These are phyloP conservation scores for Hyaloperonospora brassicae DNA, from an alignment of 352 stramenopile species.

Conservation along the genomic window DNA sequence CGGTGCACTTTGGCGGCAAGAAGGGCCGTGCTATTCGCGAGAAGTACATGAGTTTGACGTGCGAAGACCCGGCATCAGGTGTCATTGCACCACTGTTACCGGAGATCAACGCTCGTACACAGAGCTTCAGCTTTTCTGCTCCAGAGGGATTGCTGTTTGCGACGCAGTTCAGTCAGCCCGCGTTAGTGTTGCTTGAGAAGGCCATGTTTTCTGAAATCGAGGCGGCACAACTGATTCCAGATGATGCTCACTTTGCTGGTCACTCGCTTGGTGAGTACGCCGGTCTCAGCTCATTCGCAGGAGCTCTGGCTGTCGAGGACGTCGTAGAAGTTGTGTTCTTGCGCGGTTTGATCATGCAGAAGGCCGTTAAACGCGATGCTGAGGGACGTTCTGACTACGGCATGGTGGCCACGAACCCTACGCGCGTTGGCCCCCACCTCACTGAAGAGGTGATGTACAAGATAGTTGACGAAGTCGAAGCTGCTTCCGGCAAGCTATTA, in stretches of 20 bases:
- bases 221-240: constrained; percentile 52
- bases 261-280: constrained; percentile 88
- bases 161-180: constrained; percentile 82
- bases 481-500: constrained; percentile 55
- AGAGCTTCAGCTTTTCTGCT: constrained; percentile 78
- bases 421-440: constrained; percentile 60
- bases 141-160: constrained; percentile 74
- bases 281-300: constrained; percentile 69
- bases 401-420: constrained; percentile 84
- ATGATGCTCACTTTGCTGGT: constrained; percentile 72
- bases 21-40: constrained; percentile 71
- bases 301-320: constrained; percentile 57
- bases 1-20: constrained; percentile 81
- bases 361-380: constrained; percentile 48
- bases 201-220: constrained; percentile 81
- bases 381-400: constrained; percentile 74
- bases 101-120: constrained; percentile 71
- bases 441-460: constrained; percentile 58
- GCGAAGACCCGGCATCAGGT: constrained; percentile 50
- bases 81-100: constrained; percentile 57
- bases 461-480: constrained; percentile 60
- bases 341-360: constrained; percentile 61
- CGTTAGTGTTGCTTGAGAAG: constrained; percentile 78
- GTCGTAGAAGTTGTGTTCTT: constrained; percentile 81
- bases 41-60: constrained; percentile 78